Evolutionary conservation across 2,329 filamentous ascomycete species (phyloP).

Genomic region (Fusarium burgessii): DNA sequence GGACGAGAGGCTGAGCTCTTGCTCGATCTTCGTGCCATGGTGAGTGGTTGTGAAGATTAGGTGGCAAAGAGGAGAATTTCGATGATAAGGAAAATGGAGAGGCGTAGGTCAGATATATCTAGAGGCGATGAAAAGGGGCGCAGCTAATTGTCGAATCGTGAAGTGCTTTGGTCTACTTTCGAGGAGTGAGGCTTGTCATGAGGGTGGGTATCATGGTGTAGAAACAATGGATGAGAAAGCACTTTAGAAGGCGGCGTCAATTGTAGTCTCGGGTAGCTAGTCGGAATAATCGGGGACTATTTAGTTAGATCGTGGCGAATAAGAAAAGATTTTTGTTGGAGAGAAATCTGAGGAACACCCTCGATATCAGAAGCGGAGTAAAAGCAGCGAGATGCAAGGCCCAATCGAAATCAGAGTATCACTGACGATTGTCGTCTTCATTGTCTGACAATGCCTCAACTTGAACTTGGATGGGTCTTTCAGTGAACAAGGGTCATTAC

Average conservation of each 20-base stretch:
- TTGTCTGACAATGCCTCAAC: neutral
- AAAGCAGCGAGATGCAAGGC: neutral
- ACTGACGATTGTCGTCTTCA: neutral
- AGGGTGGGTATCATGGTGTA: constrained; percentile 70
- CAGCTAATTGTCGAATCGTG: neutral
- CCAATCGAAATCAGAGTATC: neutral
- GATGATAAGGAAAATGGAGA: constrained; percentile 4
- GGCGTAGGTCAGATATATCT: neutral
- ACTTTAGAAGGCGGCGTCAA: constrained; percentile 62
- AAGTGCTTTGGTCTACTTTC: constrained; percentile 29
- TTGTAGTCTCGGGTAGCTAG: constrained; percentile 34
- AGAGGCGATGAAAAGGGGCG: neutral
- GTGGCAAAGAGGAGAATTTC: constrained; percentile 33
- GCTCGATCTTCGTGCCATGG: constrained; percentile 42
- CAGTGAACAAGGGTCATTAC: neutral
- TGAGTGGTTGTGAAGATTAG: neutral
- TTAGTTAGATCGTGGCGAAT: constrained; percentile 26
- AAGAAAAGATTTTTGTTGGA: neutral
- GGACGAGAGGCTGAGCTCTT: constrained; percentile 39
- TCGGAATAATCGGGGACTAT: constrained; percentile 18
- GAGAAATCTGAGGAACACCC: neutral
- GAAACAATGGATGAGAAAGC: constrained; percentile 52
- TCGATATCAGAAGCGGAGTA: neutral
- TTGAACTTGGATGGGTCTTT: neutral
- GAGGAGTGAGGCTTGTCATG: constrained; percentile 54